Conservation (phyloP, 2,329 filamentous ascomycete genomes). For the Cercospora brassicicola region DNA sequence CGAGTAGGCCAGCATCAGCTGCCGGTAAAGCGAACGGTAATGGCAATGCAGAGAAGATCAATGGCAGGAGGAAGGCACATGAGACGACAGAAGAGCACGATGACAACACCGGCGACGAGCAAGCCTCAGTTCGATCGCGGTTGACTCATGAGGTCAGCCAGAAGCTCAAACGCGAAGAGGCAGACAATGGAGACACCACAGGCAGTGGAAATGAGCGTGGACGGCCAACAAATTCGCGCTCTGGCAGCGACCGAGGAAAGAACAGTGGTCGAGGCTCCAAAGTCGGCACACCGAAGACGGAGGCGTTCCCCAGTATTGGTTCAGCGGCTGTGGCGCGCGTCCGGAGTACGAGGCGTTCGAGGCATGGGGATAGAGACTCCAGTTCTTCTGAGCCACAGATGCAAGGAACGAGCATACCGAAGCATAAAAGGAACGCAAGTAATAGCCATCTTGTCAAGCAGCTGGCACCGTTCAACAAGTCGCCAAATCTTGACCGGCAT, state of each 20-base stretch:
- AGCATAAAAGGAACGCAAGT: slow-evolving; percentile 35
- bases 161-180: slow-evolving; percentile 53
- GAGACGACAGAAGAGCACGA: slow-evolving; percentile 29
- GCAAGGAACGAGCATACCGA: slow-evolving; percentile 35
- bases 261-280: slow-evolving; percentile 49
- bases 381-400: slow-evolving; percentile 34
- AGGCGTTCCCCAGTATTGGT: slow-evolving; percentile 42
- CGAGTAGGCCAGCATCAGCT: slow-evolving; percentile 29
- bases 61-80: slow-evolving; percentile 27
- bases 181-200: slow-evolving; percentile 36
- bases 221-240: slow-evolving; percentile 27
- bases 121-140: slow-evolving; percentile 14
- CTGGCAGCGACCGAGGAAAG: slow-evolving; percentile 32
- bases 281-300: slow-evolving; percentile 49
- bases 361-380: slow-evolving; percentile 36
- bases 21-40: slow-evolving; percentile 32
- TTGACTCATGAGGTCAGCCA: slow-evolving; percentile 31
- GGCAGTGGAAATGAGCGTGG: slow-evolving; percentile 20
- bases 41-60: slow-evolving; percentile 28
- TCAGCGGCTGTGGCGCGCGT: slow-evolving; percentile 44
- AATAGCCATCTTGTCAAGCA: slow-evolving; percentile 43
- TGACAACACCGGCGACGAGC: slow-evolving; percentile 23
- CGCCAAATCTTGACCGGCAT: slow-evolving; percentile 38
- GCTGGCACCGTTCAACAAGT: slow-evolving; percentile 42
- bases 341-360: slow-evolving; percentile 43